Evolutionary conservation across 257 asterid genomes (phyloP).

Genomic region (Buddleja alternifolia): DNA sequence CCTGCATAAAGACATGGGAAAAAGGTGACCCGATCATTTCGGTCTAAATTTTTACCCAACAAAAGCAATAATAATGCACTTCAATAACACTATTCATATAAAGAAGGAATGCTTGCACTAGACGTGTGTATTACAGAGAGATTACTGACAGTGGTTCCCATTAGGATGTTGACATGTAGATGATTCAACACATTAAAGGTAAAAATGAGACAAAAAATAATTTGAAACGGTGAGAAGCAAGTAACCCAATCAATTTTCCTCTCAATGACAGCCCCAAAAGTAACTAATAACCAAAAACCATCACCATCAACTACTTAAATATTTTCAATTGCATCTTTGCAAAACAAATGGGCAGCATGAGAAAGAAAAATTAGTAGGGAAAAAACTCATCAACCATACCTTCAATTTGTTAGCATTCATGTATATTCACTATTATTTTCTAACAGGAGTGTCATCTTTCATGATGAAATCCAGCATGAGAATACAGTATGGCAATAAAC

Average conservation of each 20-base stretch:
- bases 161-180: background rate
- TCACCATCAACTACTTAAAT: background rate
- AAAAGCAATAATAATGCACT: background rate
- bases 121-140: background rate
- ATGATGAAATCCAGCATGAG: constrained; percentile 14
- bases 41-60: background rate
- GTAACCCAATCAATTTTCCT: background rate
- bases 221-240: constrained; percentile 1
- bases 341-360: background rate
- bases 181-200: background rate
- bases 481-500: background rate
- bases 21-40: background rate
- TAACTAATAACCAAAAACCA: background rate
- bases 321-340: background rate
- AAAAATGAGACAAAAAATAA: background rate
- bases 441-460: constrained; percentile 3
- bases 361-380: constrained; percentile 1
- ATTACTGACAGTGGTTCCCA: background rate
- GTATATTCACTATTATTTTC: background rate
- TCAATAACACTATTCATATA: constrained; percentile 1
- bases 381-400: background rate
- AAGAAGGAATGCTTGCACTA: background rate
- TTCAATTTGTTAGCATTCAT: constrained; percentile 1
- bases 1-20: constrained; percentile 44
- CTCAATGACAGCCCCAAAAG: background rate